Percentiles rank a stretch among this genome's conserved stretches.
Evolutionary conservation across 2,329 filamentous ascomycete genomes (phyloP).

Genomic region (Diaporthe sp.): DNA sequence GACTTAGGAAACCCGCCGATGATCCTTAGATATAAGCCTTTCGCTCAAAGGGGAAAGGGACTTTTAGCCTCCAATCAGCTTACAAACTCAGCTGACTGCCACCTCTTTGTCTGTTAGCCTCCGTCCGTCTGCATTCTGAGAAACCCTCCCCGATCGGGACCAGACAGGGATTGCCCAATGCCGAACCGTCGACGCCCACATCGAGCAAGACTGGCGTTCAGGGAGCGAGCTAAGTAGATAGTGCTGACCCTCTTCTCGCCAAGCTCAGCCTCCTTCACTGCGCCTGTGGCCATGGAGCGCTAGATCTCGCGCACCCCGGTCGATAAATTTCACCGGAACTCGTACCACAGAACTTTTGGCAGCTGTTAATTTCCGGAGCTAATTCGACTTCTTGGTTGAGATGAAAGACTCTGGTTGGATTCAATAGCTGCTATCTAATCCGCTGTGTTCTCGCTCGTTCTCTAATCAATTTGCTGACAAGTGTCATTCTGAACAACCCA

Average conservation of each 20-base stretch:
- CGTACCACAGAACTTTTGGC: neutral
- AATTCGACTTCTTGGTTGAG: neutral
- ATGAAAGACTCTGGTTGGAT: neutral
- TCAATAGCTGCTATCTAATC: neutral
- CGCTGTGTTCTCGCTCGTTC: neutral
- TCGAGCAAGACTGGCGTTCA: neutral
- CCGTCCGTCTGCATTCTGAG: neutral
- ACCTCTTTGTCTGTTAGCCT: neutral
- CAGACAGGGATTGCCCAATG: neutral
- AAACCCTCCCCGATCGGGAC: neutral
- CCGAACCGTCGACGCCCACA: neutral
- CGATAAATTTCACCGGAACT: neutral
- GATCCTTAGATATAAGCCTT: neutral
- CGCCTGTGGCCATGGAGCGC: neutral
- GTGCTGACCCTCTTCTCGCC: conserved; percentile 12
- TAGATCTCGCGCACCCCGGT: conserved; percentile 3
- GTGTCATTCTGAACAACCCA: neutral
- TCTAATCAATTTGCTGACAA: neutral
- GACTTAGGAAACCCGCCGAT: neutral
- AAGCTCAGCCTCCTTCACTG: conserved; percentile 26
- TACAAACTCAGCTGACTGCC: conserved; percentile 20
- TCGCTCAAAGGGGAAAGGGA: conserved; percentile 4
- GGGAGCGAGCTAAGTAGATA: neutral
- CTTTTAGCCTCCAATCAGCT: conserved; percentile 10
- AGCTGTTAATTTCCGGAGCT: too few relatives aligned